These are phyloP conservation scores for Heimioporus retisporus DNA, from an alignment of 1,284 basidiomycete species.

Conservation along the genomic window DNA sequence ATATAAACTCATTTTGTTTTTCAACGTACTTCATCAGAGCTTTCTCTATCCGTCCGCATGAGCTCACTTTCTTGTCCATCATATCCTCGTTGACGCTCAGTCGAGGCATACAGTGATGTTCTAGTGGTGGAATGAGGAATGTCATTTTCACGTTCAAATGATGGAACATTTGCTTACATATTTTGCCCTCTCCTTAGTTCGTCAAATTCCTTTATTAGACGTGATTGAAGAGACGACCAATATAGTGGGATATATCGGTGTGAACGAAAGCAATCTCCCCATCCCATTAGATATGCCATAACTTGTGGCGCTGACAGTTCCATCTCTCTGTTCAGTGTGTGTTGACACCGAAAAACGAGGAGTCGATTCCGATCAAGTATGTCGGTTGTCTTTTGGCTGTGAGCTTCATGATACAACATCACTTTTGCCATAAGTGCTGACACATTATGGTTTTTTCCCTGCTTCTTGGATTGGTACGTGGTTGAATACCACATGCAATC, in stretches of 20 bases:
- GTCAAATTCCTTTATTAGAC: not conserved
- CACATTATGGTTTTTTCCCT: constrained; percentile 28
- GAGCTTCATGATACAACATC: not conserved
- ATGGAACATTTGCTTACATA: too few relatives aligned
- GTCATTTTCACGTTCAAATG: too few relatives aligned
- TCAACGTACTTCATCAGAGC: too few relatives aligned
- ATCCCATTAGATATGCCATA: constrained; percentile 9
- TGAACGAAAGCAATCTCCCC: constrained; percentile 4
- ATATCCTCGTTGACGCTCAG: too few relatives aligned
- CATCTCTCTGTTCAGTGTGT: constrained; percentile 13
- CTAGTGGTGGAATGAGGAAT: too few relatives aligned
- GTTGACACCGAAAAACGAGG: constrained; percentile 8
- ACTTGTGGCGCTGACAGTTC: constrained; percentile 17
- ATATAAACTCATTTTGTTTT: too few relatives aligned
- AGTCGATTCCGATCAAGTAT: constrained; percentile 2
- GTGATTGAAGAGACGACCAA: constrained; percentile 3
- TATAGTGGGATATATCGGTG: constrained; percentile 17
- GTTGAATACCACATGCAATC: constrained; percentile 39
- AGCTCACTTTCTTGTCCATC: too few relatives aligned
- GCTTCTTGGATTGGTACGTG: constrained; percentile 42
- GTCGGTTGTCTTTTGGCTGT: not conserved
- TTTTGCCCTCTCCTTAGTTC: not conserved
- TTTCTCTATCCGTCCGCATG: too few relatives aligned
- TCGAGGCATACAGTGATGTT: too few relatives aligned
- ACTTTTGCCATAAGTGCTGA: constrained; percentile 15